These are phyloP conservation scores for Aspergillus steynii DNA, from an alignment of 495 filamentous ascomycete genomes.

Conservation along the genomic window DNA sequence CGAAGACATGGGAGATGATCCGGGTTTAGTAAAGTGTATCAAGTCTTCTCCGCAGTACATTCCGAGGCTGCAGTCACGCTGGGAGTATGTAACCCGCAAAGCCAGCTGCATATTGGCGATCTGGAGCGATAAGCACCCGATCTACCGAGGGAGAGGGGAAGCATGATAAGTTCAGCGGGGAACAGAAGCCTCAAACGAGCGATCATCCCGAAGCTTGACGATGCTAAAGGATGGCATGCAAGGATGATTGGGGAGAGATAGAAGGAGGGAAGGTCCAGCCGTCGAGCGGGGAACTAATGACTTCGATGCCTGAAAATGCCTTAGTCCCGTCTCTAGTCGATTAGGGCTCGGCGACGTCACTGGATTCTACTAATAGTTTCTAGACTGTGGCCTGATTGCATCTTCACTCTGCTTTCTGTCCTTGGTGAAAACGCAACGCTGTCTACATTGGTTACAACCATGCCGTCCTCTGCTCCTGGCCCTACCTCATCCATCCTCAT, in stretches of 20 bases:
- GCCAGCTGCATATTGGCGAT: not conserved
- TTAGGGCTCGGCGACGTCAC: not conserved
- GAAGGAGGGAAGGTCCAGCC: conserved; percentile 32
- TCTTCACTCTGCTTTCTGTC: not conserved
- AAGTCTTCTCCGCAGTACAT: conserved; percentile 2
- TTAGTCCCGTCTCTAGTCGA: no score
- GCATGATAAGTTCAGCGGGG: conserved; percentile 5
- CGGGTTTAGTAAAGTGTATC: not conserved
- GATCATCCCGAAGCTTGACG: not conserved
- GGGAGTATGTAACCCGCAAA: not conserved
- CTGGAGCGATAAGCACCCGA: conserved; percentile 11
- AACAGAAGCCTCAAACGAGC: conserved; percentile 27
- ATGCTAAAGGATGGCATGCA: not conserved
- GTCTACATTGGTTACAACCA: not conserved
- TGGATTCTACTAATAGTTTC: not conserved
- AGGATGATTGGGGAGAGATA: not conserved
- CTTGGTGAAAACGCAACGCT: not conserved
- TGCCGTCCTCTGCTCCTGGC: conserved; percentile 16
- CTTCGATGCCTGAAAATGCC: no score
- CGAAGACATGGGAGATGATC: not conserved
- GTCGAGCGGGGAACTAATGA: conserved; percentile 1
- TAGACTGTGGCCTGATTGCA: no score
- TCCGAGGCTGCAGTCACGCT: not conserved
- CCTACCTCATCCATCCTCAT: conserved; percentile 35
- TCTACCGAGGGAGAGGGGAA: conserved; percentile 1